Evolutionary conservation across 129 eudicot genomes (phyloP).

Genomic region (Saposhnikovia divaricata): DNA sequence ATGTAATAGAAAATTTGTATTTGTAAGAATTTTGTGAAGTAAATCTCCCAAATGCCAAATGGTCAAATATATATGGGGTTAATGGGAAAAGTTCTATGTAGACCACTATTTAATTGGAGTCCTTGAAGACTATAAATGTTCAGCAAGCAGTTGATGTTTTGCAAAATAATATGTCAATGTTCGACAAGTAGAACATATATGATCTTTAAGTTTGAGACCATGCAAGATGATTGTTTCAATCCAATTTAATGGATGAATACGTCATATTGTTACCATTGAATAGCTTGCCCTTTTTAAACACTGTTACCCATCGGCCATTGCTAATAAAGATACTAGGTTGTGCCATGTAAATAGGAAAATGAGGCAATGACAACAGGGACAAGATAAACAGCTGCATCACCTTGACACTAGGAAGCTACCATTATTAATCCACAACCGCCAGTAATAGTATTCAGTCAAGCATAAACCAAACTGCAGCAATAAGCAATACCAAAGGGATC

Average conservation of each 20-base stretch:
- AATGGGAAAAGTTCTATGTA: no score
- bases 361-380: neutral
- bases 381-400: neutral
- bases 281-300: neutral
- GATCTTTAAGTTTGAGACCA: neutral
- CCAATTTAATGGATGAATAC: neutral
- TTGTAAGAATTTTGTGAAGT: no score
- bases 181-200: no score
- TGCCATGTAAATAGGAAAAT: neutral
- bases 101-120: no score
- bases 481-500: neutral
- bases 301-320: neutral
- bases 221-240: neutral
- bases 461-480: neutral
- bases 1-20: no score
- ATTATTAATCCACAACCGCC: neutral
- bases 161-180: no score
- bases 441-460: neutral
- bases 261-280: neutral
- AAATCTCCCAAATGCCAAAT: no score
- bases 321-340: neutral
- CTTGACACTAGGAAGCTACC: neutral
- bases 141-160: no score
- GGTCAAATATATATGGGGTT: no score
- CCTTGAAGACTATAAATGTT: no score